phyloP scores from a whole-genome alignment of 1,284 basidiomycete species.

The Cutaneotrichosporon cutaneum region DNA sequence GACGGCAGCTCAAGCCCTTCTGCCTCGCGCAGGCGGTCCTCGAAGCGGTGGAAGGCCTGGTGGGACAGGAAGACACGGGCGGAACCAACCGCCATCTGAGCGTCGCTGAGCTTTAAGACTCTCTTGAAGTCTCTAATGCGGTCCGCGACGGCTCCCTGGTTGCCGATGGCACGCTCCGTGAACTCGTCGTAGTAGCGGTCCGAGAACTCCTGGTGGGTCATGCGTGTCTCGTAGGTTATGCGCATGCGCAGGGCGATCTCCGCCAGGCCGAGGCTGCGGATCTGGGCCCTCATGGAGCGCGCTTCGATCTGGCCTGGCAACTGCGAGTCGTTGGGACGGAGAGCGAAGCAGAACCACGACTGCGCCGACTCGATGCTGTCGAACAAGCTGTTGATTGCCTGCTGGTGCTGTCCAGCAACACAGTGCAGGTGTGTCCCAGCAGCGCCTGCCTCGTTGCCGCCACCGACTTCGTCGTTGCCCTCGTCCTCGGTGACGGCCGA shows the following conservation, averaged over 20 bases:
- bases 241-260: conserved; percentile 71
- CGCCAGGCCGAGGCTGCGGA: conserved; percentile 74
- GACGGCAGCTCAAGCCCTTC: conserved; percentile 72
- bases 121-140: conserved; percentile 56
- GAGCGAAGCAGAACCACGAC: conserved; percentile 86
- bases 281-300: conserved; percentile 85
- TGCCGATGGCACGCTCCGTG: conserved; percentile 46
- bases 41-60: conserved; percentile 79
- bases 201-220: conserved; percentile 85
- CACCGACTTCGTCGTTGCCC: conserved; percentile 58
- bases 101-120: conserved; percentile 65
- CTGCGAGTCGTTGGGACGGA: conserved; percentile 93
- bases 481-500: conserved; percentile 63
- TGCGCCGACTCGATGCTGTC: conserved; percentile 87
- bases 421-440: conserved; percentile 65
- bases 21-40: conserved; percentile 76
- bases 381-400: conserved; percentile 79
- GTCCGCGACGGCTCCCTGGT: conserved; percentile 50
- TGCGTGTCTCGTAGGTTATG: conserved; percentile 71
- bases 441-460: conserved; percentile 59
- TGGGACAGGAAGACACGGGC: conserved; percentile 91
- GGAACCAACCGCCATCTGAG: conserved; percentile 74
- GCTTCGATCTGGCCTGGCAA: conserved; percentile 91
- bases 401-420: conserved; percentile 81
- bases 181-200: conserved; percentile 70